Evolutionary conservation across 2,329 filamentous ascomycete genomes (phyloP).

Genomic region (Chaetothyriales sp.): DNA sequence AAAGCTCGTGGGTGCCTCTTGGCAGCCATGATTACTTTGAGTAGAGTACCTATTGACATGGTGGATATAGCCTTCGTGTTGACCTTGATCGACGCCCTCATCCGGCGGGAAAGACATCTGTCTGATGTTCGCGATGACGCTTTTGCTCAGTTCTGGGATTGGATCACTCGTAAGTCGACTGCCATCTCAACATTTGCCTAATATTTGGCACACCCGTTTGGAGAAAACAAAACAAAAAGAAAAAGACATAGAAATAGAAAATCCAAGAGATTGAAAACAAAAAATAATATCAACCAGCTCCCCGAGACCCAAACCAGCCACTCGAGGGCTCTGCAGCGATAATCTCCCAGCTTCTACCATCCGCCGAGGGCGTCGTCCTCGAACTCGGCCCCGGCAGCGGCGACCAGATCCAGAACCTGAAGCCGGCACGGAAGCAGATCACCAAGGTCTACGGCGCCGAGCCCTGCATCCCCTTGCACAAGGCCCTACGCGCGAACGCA

Average conservation of each 20-base stretch:
- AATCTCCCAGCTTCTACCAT: constrained; percentile 29
- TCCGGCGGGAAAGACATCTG: constrained; percentile 2
- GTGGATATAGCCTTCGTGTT: neutral
- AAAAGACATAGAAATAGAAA: too few species aligned
- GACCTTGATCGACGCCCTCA: neutral
- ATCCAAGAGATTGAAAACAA: neutral
- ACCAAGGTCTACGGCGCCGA: constrained; percentile 41
- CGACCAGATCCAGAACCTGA: constrained; percentile 35
- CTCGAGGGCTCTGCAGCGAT: constrained; percentile 24
- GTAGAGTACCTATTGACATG: neutral
- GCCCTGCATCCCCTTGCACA: constrained; percentile 37
- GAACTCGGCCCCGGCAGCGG: constrained; percentile 42
- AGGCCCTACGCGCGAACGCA: constrained; percentile 29
- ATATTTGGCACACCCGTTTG: too few species aligned
- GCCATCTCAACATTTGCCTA: neutral
- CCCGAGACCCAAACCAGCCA: constrained; percentile 9
- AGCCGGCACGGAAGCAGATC: constrained; percentile 26
- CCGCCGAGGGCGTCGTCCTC: constrained; percentile 31
- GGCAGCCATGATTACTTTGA: neutral
- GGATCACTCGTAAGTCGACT: neutral
- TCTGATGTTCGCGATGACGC: neutral
- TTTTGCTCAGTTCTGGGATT: neutral
- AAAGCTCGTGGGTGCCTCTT: too few species aligned
- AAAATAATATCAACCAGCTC: constrained; percentile 11
- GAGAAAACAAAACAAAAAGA: neutral